Base-by-base conservation (phyloP, 306 rosid genomes). In the Argentina anserina region DNA sequence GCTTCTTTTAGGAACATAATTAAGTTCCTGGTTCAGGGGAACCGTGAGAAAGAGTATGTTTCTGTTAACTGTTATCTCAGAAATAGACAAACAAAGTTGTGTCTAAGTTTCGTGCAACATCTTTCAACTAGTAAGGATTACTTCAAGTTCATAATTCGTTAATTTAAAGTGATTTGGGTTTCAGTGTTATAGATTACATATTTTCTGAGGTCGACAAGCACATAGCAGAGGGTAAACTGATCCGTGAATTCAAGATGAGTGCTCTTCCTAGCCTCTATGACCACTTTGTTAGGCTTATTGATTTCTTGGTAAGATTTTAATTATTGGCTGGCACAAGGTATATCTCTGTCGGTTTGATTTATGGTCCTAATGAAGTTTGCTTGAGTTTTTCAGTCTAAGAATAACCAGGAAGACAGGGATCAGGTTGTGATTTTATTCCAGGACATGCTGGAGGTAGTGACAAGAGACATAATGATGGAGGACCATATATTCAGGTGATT, bases 401-500 rank as follows among this genome's bases (percentile, higher is more conserved):
- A 94, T 86, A 84, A 84, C 73, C 76, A n/a, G 62, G 94, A 89
- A 14, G 91, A 86, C 80, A 87, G 90, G 85, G 87, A 91, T 82
- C 82, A 82, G 72, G 96, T 94, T 63, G 98, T 94, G 75, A 84
- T 94, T 83, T 82, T 91, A 41, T 94, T 94, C 82, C 98, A 94
- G 86, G 98, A 94, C 87, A 94, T 94, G 98, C 88, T 91, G 66
- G 98, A 94, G 84, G 96, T 87, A 34, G 92, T 94, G 65, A 86
- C 96, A 0, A 89, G 95, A 79, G 98, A 94, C 82, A 94, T 93
- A 75, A 90, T 92, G 92, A 77, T 83, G 96, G 98, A 89, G 82
- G 97, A 94, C 78, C 85, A 85, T n/a, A 70, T 84, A 71, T 58
- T 74, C 81, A 91, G 95, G 98, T 94, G 74, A 71, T 74, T 78